Base-by-base conservation (phyloP, 2,329 filamentous ascomycete genomes). In the Penicillium frequentans region DNA sequence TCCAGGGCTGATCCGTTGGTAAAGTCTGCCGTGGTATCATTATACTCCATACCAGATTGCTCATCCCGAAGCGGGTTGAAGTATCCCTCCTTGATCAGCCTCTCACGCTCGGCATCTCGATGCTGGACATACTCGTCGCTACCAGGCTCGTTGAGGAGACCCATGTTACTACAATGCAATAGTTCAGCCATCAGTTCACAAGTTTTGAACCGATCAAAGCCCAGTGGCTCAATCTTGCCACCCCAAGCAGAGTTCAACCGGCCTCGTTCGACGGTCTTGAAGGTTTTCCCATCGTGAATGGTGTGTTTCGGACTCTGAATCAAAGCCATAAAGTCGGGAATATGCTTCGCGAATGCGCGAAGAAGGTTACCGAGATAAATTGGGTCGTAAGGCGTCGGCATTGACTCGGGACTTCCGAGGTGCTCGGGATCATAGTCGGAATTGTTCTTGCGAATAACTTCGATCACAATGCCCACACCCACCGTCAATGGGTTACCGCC, bases 361-460 rank as follows among this genome's bases (percentile, higher is more conserved):
- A 99, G 83, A 7, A 99, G 82, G 1, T 90, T 95, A 23, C 95
- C 95, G 0, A 99, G 84, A 70, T 98, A 99, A 66, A 99, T 99
- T 4, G 95, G 95, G 69, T 99, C 95, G 51, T 90, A 87, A 63
- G 86, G 89, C 1, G 92, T 93, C 0, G 93, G 93, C 54, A 88
- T 81, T 3, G 90, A 85, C 63, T 90, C 90, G 27, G 90, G 86
- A 57, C 92, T 91, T 49, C 89, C 86, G 59, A 93, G 87, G 66
- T 93, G 90, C 66, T 98, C 95, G 1, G 95, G 89, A 66, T 99
- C 95, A 72, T 99, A 99, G 75, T 99, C 95, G 0, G 95, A 98
- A 73, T 99, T 99, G 77, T 99, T 99, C 79, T 99, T 99, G 59
- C 95, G 86, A 72, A 99, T 99, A 46, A 99, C 95, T 76, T 99